Percentiles rank a stretch among this genome's conserved stretches.
Evolutionary conservation across 2,329 filamentous ascomycete species (phyloP).

Genomic region (Penicillium sumatraense): DNA sequence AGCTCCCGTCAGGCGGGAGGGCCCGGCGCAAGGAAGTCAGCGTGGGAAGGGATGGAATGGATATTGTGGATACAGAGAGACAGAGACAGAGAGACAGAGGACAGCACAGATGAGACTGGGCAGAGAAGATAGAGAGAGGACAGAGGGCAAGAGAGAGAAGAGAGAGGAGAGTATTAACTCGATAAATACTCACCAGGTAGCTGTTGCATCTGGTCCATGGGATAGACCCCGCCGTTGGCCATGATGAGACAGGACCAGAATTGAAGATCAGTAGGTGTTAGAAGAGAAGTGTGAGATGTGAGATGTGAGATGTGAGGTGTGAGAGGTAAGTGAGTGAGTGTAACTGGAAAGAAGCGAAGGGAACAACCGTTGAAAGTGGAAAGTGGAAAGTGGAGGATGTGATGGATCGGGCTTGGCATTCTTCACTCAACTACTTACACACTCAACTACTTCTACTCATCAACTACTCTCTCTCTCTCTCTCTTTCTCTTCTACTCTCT

Average conservation of each 20-base stretch:
- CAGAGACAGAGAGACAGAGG: not conserved
- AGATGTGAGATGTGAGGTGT: not conserved
- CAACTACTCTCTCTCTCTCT: not conserved
- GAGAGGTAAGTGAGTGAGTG: too few relatives aligned
- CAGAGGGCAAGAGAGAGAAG: not conserved
- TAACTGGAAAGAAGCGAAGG: not conserved
- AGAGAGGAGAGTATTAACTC: not conserved
- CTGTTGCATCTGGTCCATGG: slow-evolving; percentile 30
- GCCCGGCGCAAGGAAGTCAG: slow-evolving; percentile 22
- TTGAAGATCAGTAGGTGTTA: slow-evolving; percentile 4
- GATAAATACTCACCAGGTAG: slow-evolving; percentile 28
- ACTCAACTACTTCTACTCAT: not conserved
- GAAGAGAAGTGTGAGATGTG: not conserved
- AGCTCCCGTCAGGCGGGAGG: slow-evolving; percentile 18
- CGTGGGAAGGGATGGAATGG: not conserved
- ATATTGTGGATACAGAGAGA: too few relatives aligned
- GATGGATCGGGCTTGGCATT: not conserved
- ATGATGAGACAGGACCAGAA: slow-evolving; percentile 20
- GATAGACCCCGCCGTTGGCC: slow-evolving; percentile 34
- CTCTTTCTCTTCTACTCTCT: too few relatives aligned
- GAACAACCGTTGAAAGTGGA: not conserved
- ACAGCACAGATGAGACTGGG: not conserved
- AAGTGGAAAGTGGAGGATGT: slow-evolving; percentile 7
- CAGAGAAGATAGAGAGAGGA: not conserved
- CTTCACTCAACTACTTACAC: not conserved